Evolutionary conservation across 78 protist genomes (phyloP).

Genomic region (Pigoraptor vietnamica): DNA sequence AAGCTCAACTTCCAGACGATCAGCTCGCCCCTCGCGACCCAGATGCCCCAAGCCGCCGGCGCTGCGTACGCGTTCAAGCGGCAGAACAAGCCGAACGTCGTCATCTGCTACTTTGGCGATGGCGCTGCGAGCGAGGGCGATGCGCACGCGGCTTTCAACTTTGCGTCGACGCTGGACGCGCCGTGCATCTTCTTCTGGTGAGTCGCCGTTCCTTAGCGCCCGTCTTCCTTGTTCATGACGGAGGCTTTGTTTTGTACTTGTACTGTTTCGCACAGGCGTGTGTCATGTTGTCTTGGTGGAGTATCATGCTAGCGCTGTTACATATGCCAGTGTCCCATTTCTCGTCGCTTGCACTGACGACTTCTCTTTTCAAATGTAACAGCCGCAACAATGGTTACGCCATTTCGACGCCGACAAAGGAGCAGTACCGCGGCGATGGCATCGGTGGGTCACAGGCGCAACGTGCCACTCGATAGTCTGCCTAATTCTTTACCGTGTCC

Average conservation of each 20-base stretch:
- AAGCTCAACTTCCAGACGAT: constrained; percentile 82
- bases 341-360: neutral
- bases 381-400: constrained; percentile 95
- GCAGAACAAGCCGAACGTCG: constrained; percentile 35
- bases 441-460: constrained; percentile 22
- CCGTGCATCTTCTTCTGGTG: constrained; percentile 87
- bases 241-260: neutral
- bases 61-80: constrained; percentile 81
- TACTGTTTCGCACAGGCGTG: neutral
- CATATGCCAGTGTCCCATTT: neutral
- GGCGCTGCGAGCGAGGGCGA: constrained; percentile 98
- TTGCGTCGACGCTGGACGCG: constrained; percentile 81
- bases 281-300: too few species aligned
- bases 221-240: neutral
- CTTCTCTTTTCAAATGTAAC: neutral
- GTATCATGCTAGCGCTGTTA: too few species aligned
- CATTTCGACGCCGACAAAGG: constrained; percentile 88
- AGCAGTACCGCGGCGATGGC: constrained; percentile 91
- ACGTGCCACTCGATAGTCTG: neutral
- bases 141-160: constrained; percentile 91
- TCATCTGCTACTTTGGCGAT: constrained; percentile 92
- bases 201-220: neutral
- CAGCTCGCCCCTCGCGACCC: constrained; percentile 88
- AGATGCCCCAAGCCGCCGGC: constrained; percentile 90
- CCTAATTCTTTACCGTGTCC: neutral